Evolutionary conservation across 768 basidiomycete genomes (phyloP).

Genomic region (Tulasnella sp.): DNA sequence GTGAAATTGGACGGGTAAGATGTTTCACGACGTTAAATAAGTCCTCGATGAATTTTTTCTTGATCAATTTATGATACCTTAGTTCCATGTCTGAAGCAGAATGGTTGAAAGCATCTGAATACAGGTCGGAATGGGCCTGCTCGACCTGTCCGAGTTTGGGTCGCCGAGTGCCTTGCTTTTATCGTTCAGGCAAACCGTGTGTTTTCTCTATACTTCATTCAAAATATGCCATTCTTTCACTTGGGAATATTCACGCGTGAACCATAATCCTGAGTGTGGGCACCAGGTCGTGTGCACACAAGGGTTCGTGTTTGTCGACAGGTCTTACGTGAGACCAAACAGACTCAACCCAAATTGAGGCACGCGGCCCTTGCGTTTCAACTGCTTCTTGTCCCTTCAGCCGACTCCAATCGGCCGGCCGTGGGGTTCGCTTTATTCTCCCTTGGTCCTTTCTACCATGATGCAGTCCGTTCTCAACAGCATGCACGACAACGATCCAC

Average conservation of each 20-base stretch:
- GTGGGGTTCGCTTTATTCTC: not conserved
- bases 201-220: not conserved
- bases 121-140: too few relatives aligned
- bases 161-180: not conserved
- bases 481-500: not conserved
- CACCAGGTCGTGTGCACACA: not conserved
- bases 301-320: not conserved
- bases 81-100: not conserved
- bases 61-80: not conserved
- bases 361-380: slow-evolving; percentile 9
- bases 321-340: not conserved
- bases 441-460: slow-evolving; percentile 1
- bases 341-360: not conserved
- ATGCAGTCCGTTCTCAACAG: not conserved
- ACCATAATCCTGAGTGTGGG: too few relatives aligned
- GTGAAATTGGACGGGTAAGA: not conserved
- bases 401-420: not conserved
- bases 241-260: not conserved
- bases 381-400: not conserved
- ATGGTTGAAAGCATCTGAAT: not conserved
- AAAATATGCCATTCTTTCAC: not conserved
- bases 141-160: not conserved
- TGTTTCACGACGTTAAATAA: not conserved
- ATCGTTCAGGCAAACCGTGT: not conserved
- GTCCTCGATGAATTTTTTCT: not conserved